Conservation (phyloP, 192 early-diverging fungal genomes). For the Coemansia furcata region DNA sequence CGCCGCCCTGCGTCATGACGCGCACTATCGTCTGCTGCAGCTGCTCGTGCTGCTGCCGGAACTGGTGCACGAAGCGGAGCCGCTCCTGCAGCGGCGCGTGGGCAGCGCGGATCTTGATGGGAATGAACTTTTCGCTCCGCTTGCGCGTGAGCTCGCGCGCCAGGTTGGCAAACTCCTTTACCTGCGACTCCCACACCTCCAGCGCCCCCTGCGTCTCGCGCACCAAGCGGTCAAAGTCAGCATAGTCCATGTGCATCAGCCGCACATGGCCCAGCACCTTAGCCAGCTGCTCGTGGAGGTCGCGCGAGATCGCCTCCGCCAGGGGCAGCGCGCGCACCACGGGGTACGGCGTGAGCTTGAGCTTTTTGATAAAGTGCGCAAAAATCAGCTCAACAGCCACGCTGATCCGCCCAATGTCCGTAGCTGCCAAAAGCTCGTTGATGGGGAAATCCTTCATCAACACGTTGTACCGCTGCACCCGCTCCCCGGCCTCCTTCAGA, state of each 20-base stretch:
- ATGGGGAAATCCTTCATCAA: slow-evolving; percentile 99
- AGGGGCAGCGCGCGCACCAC: slow-evolving; percentile 89
- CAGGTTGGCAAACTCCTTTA: slow-evolving; percentile 94
- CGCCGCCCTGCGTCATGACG: slow-evolving; percentile 72
- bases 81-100: slow-evolving; percentile 95
- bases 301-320: slow-evolving; percentile 92
- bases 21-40: slow-evolving; percentile 93
- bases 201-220: slow-evolving; percentile 86
- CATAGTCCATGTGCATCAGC: slow-evolving; percentile 92
- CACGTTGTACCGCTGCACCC: slow-evolving; percentile 91
- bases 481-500: slow-evolving; percentile 91
- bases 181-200: slow-evolving; percentile 87
- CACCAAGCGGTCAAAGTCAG: slow-evolving; percentile 85
- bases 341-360: slow-evolving; percentile 89
- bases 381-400: slow-evolving; percentile 82
- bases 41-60: slow-evolving; percentile 97
- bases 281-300: slow-evolving; percentile 90
- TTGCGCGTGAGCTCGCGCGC: slow-evolving; percentile 94
- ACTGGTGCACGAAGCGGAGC: slow-evolving; percentile 81
- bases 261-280: slow-evolving; percentile 83
- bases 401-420: slow-evolving; percentile 82
- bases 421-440: slow-evolving; percentile 93
- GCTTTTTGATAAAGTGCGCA: slow-evolving; percentile 95
- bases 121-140: slow-evolving; percentile 90
- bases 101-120: slow-evolving; percentile 89